Conservation (phyloP, 331 rosid species). For the Erythrophleum ivorense region DNA sequence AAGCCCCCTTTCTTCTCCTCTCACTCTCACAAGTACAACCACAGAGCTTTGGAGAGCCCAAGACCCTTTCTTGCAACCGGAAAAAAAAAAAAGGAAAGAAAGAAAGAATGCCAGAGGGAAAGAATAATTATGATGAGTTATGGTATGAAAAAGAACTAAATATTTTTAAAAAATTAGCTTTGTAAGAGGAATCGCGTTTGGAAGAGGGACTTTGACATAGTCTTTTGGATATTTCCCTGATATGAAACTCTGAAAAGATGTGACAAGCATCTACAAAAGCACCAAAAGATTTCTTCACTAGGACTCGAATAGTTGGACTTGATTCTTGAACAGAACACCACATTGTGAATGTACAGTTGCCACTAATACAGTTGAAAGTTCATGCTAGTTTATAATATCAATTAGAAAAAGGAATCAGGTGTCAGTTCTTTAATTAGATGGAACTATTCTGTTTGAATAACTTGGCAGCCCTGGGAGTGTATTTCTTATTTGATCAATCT, state of each 20-base stretch:
- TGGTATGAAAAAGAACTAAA: slow-evolving; percentile 36
- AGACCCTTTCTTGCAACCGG: slow-evolving; percentile 8
- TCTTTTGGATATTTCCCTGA: slow-evolving; percentile 51
- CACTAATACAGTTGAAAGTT: slow-evolving; percentile 39
- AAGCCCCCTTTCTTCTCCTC: slow-evolving; percentile 20
- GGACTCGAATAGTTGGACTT: slow-evolving; percentile 62
- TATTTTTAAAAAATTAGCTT: slow-evolving; percentile 41
- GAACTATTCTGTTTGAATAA: slow-evolving; percentile 40
- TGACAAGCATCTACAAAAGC: slow-evolving; percentile 74
- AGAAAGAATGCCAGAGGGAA: not conserved
- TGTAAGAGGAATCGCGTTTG: slow-evolving; percentile 49
- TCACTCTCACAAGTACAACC: not conserved
- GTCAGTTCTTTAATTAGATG: slow-evolving; percentile 37
- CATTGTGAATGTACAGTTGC: slow-evolving; percentile 41
- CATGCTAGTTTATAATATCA: slow-evolving; percentile 31
- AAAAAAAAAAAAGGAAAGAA: slow-evolving; percentile 10
- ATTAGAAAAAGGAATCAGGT: slow-evolving; percentile 46
- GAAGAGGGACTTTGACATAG: slow-evolving; percentile 55
- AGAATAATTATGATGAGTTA: slow-evolving; percentile 9
- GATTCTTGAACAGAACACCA: slow-evolving; percentile 55
- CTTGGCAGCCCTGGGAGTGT: slow-evolving; percentile 23
- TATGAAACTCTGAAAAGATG: slow-evolving; percentile 60
- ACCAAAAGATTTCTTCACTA: slow-evolving; percentile 51
- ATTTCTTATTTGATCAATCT: slow-evolving; percentile 31
- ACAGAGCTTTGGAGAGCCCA: not conserved